phyloP scores from a whole-genome alignment of 2,329 filamentous ascomycete species.

The Xylaria hypoxylon region DNA sequence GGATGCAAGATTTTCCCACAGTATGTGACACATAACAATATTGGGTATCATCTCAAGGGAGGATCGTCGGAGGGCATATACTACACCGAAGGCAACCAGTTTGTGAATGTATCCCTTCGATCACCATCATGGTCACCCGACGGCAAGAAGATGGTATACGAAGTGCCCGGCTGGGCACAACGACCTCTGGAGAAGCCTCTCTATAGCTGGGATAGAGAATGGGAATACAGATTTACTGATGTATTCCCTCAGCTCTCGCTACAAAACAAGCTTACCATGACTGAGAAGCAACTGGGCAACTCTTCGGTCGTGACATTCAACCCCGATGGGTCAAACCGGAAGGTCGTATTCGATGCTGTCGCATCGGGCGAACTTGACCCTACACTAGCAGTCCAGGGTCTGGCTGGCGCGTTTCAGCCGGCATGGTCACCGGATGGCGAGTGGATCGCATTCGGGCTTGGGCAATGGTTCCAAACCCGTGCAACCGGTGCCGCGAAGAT shows the following conservation, averaged over 20 bases:
- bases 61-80: slow-evolving; percentile 48
- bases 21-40: background rate
- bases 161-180: slow-evolving; percentile 47
- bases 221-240: slow-evolving; percentile 58
- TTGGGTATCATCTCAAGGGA: slow-evolving; percentile 49
- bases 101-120: slow-evolving; percentile 20
- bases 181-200: slow-evolving; percentile 53
- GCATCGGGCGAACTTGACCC: slow-evolving; percentile 21
- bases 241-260: slow-evolving; percentile 54
- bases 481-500: slow-evolving; percentile 38
- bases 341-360: background rate
- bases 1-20: no score
- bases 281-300: slow-evolving; percentile 56
- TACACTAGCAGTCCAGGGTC: background rate
- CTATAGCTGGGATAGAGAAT: slow-evolving; percentile 55
- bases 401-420: slow-evolving; percentile 55
- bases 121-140: slow-evolving; percentile 53
- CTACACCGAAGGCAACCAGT: slow-evolving; percentile 41
- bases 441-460: slow-evolving; percentile 55
- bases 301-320: slow-evolving; percentile 53
- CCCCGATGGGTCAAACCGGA: slow-evolving; percentile 37
- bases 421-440: slow-evolving; percentile 54
- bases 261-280: slow-evolving; percentile 47
- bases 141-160: slow-evolving; percentile 44
- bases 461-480: slow-evolving; percentile 55